Evolutionary conservation across 352 stramenopile species (phyloP), one percentile per base, ranked within the genome.

Genomic region (Pythium coloratum): DNA sequence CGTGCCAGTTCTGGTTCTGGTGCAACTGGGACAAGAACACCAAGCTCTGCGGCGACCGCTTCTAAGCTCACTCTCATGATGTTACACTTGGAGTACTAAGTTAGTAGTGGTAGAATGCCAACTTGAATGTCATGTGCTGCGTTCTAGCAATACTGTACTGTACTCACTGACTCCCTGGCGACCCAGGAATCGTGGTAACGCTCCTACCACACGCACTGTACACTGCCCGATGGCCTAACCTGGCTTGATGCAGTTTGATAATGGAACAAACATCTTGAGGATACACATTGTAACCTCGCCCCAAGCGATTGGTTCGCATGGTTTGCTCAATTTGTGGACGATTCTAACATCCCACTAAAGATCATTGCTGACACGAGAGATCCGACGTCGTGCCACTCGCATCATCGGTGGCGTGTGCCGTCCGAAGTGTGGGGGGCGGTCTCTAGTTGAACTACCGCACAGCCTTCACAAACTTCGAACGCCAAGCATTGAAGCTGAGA

Each of bases 1-100:
- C 55, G 24, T 64, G 58, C 44, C 58, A 64, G 58, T 47, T 64
- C 44, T 64, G 58, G 58, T 64, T 64, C 58, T 64, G 58, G 58
- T 64, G 58, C 58, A 64, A 64, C 58, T 64, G 58, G 58, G 46
- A 64, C 58, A 64, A 64, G 56, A 62, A 38, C 36, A 26, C 34
- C 24, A 50, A 62, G 33, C 33, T 38, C 33, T 38, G 33, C 8
- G 33, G 33, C 5, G 33, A 4, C 33, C 33, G 33, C 8, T 38
- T 38, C 33, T 38, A 38, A 38, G 33, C 33, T 38, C 33, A 38
- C 5, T 38, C 33, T 38, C 8, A n/a, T n/a, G n/a, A n/a, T n/a
- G n/a, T n/a, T n/a, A n/a, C n/a, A n/a, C n/a, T n/a, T n/a, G n/a
- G n/a, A n/a, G n/a, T n/a, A n/a, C n/a, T n/a, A n/a, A n/a, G n/a